Base-by-base conservation (phyloP, 1,139 yeast genomes). In the Candida frijolesensis region DNA sequence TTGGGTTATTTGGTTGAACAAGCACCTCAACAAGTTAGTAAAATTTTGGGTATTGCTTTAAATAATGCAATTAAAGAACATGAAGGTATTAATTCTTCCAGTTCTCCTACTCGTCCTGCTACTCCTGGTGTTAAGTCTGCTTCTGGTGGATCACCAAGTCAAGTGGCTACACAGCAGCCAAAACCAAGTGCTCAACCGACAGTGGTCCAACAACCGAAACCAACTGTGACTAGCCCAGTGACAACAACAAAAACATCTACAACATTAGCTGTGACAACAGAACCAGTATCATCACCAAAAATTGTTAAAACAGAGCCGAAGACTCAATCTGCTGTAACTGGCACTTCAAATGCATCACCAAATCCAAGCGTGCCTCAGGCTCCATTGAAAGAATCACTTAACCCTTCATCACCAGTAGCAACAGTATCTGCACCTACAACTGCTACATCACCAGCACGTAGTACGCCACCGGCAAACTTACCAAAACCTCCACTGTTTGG, bases 21-120 rank as follows among this genome's bases (percentile, higher is more conserved):
- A 60, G 92, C 94, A 51, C 96, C 97, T 1, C 89, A 86, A 54
- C 96, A 89, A 65, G 83, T 91, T 51, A 89, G 94, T 51, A 84
- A 85, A 63, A 86, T 91, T 53, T 73, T 91, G 58, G 92, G 89
- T 32, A 87, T 89, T 49, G 96, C 96, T 0, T 81, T 89, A 60
- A 86, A 89, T 56, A 89, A 89, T 49, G 88, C 91, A 0, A 86
- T 90, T 30, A 80, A 81, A 50, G 89, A 87, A 55, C 72, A 69
- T 47, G 78, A 75, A 54, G 54, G 60, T 4, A 48, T 25, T 6
- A 25, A 56, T 2, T 59, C 66, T 1, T 58, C 62, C 10, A 60
- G 57, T 42, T 62, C 62, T 34, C 55, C 67, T 22, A 67, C 70
- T 53, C 56, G 70, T 51, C 60, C 66, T 35, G 55, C 65, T 4